Conservation (phyloP, 2,329 filamentous ascomycete species). For the Lasiodiplodia hormozganensis region DNA sequence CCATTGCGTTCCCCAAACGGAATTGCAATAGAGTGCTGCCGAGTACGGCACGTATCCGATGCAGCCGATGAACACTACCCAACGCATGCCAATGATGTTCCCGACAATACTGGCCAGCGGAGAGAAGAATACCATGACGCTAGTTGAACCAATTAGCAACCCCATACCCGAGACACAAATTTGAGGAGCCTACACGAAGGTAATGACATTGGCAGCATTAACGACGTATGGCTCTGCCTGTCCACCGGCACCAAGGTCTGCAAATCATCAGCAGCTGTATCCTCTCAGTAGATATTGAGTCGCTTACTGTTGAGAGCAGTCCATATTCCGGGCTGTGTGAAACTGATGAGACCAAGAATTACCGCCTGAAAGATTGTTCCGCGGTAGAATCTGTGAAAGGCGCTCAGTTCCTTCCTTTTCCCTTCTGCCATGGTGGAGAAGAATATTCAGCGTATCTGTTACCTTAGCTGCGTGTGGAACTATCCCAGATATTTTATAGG, state of each 20-base stretch:
- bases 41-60: conserved; percentile 43
- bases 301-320: conserved; percentile 51
- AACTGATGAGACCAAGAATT: conserved; percentile 53
- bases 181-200: conserved; percentile 46
- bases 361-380: conserved; percentile 57
- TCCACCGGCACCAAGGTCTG: conserved; percentile 36
- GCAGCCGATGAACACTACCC: conserved; percentile 40
- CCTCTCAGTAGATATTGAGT: conserved; percentile 47
- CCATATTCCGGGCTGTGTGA: conserved; percentile 58
- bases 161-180: conserved; percentile 44
- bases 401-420: background rate
- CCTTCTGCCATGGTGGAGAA: background rate
- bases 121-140: conserved; percentile 30
- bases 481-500: background rate
- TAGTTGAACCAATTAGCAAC: conserved; percentile 45
- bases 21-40: conserved; percentile 40
- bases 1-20: conserved; percentile 43
- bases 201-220: conserved; percentile 28
- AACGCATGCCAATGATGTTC: conserved; percentile 53
- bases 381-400: conserved; percentile 44
- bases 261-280: background rate
- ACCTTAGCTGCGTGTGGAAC: no score
- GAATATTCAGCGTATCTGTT: no score
- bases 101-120: conserved; percentile 8
- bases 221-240: conserved; percentile 21